These are phyloP conservation scores for Coleophoma eucalyptorum DNA, from an alignment of 2,329 filamentous ascomycete genomes.

Conservation along the genomic window DNA sequence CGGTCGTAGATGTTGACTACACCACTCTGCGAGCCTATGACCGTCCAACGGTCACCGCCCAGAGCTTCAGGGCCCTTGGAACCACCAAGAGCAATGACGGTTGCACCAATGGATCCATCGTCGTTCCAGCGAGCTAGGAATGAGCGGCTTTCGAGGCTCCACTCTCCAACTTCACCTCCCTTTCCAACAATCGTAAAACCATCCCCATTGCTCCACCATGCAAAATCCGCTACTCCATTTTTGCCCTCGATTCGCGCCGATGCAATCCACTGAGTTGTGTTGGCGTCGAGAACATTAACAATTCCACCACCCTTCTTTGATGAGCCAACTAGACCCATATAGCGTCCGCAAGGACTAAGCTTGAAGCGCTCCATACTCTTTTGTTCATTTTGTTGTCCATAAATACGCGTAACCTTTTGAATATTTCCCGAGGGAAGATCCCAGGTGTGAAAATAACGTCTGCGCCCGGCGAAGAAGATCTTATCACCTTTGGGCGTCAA, in stretches of 20 bases:
- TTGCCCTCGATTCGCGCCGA: conserved; percentile 78
- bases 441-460: conserved; percentile 94
- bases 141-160: conserved; percentile 63
- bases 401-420: conserved; percentile 74
- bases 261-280: conserved; percentile 82
- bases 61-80: conserved; percentile 51
- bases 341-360: conserved; percentile 79
- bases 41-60: conserved; percentile 85
- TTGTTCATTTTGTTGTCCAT: conserved; percentile 77
- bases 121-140: conserved; percentile 85
- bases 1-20: conserved; percentile 95
- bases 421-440: conserved; percentile 77
- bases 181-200: conserved; percentile 81
- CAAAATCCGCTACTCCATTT: conserved; percentile 84
- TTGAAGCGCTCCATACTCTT: conserved; percentile 89
- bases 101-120: conserved; percentile 83
- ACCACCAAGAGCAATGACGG: conserved; percentile 76
- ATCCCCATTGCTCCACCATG: conserved; percentile 84
- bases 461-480: conserved; percentile 83
- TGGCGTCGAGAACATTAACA: conserved; percentile 78
- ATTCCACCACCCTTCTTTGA: conserved; percentile 82
- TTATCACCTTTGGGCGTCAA: conserved; percentile 67
- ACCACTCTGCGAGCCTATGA: conserved; percentile 79
- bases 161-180: conserved; percentile 89
- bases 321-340: conserved; percentile 79